These are phyloP conservation scores for Vanrija sp. DNA, from an alignment of 1,284 basidiomycete species.

Conservation along the genomic window DNA sequence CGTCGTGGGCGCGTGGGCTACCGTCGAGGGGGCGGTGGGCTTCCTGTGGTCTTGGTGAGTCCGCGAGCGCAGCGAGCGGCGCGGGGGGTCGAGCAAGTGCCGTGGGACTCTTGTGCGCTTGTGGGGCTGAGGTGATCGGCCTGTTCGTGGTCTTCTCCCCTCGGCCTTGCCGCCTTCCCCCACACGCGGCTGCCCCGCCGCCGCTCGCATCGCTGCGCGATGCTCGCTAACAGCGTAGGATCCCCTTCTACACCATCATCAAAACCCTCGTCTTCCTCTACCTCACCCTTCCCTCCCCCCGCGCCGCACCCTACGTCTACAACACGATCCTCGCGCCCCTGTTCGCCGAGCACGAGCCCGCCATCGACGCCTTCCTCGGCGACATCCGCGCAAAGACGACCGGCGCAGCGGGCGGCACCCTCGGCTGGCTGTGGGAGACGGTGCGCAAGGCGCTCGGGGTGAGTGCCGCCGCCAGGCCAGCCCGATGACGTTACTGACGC, in stretches of 20 bases:
- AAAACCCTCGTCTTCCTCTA: slow-evolving; percentile 69
- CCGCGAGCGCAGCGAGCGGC: neutral
- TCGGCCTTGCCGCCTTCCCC: neutral
- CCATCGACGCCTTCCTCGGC: slow-evolving; percentile 62
- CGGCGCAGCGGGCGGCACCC: slow-evolving; percentile 24
- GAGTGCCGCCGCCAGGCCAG: slow-evolving; percentile 10
- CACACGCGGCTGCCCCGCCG: too few relatives aligned
- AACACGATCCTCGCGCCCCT: slow-evolving; percentile 62
- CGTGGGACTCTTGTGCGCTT: too few relatives aligned
- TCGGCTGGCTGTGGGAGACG: slow-evolving; percentile 41
- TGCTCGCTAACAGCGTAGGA: slow-evolving; percentile 50
- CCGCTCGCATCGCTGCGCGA: too few relatives aligned
- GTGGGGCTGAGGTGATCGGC: neutral
- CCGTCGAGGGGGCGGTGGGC: slow-evolving; percentile 64
- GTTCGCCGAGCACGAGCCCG: slow-evolving; percentile 61
- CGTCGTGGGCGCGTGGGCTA: slow-evolving; percentile 60
- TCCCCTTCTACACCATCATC: slow-evolving; percentile 73
- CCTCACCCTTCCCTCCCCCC: slow-evolving; percentile 60
- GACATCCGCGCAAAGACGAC: slow-evolving; percentile 30
- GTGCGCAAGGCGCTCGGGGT: slow-evolving; percentile 37
- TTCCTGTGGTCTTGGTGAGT: slow-evolving; percentile 62
- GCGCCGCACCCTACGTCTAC: slow-evolving; percentile 74
- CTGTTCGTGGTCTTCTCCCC: neutral
- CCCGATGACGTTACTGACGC: neutral
- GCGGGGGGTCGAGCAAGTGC: neutral